Evolutionary conservation across 129 eudicot genomes (phyloP), one percentile per base, ranked within the genome.

Genomic region (Escallonia rubra): DNA sequence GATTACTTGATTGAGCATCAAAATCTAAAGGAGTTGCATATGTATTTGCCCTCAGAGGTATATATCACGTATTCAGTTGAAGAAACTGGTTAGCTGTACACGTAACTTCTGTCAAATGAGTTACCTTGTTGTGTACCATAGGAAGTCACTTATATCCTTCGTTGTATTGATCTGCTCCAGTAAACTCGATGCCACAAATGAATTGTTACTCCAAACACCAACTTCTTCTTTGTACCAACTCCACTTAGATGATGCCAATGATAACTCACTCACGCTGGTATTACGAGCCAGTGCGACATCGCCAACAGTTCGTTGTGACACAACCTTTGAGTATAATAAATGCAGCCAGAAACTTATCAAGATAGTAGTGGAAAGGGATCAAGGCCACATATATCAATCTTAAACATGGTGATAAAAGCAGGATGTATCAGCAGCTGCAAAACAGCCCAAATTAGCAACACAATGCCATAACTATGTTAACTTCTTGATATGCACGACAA

Each of bases 111-210:
- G n/a, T n/a, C n/a, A n/a, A n/a, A n/a, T n/a, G n/a, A n/a, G n/a
- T 77, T 83, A 85, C 96, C 92, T 89, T 78, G 87, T 82, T 48
- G 87, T 75, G 72, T 89, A 89, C 96, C 96, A 89, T 39, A 89
- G 79, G 69, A 80, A 85, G 68, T 89, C 96, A 64, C 89, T 88
- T 5, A 81, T 70, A 61, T 88, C 96, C 72, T 85, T 82, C 56
- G 96, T 88, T 42, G 85, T 80, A 58, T 80, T 88, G 58, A 88
- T 85, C 74, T 88, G 96, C 85, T 88, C 96, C 43, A 82, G 81
- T 79, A 88, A 67, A 56, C 69, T 66, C 62, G 72, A 70, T 15
- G 85, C 66, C 58, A 66, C 73, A 52, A 88, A 85, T 16, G 91
- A 82, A 11, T 71, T 72, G 15, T 80, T 85, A 57, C 85, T 79